Percentiles rank a stretch among this genome's conserved stretches.
Evolutionary conservation across 306 rosid genomes (phyloP).

Genomic region (Ochetophila trinervis): DNA sequence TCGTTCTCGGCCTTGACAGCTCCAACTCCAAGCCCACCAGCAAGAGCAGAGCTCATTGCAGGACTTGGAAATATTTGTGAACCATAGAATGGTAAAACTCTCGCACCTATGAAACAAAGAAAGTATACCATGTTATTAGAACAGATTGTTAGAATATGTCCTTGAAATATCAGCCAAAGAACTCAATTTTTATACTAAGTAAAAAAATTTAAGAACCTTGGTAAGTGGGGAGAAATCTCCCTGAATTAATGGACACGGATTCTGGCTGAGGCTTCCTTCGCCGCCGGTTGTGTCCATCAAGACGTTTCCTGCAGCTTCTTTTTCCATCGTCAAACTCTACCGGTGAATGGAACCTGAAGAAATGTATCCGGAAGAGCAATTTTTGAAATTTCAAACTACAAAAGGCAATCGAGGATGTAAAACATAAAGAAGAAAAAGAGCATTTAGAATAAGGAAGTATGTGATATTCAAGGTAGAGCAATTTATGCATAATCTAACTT

Average conservation of each 20-base stretch:
- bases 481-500: neutral
- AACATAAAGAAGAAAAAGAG: constrained; percentile 5
- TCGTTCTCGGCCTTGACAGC: constrained; percentile 22
- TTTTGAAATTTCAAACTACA: neutral
- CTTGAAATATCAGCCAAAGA: neutral
- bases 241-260: constrained; percentile 54
- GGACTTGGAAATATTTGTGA: constrained; percentile 22
- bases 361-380: neutral
- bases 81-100: constrained; percentile 31
- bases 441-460: neutral
- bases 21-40: constrained; percentile 11
- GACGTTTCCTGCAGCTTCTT: constrained; percentile 87
- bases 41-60: constrained; percentile 29
- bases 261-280: constrained; percentile 79
- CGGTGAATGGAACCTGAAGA: constrained; percentile 74
- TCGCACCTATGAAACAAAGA: constrained; percentile 26
- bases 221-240: constrained; percentile 42
- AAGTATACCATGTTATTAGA: neutral
- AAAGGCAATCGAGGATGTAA: constrained; percentile 12
- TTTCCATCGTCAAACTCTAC: constrained; percentile 83
- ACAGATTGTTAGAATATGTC: neutral
- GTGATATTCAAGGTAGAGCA: neutral
- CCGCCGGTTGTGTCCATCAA: constrained; percentile 80
- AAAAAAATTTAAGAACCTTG: constrained; percentile 45
- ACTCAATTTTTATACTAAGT: neutral